Evolutionary conservation across 2,329 filamentous ascomycete genomes (phyloP), one percentile per base, ranked within the genome.

Genomic region (Didymella keratinophila): DNA sequence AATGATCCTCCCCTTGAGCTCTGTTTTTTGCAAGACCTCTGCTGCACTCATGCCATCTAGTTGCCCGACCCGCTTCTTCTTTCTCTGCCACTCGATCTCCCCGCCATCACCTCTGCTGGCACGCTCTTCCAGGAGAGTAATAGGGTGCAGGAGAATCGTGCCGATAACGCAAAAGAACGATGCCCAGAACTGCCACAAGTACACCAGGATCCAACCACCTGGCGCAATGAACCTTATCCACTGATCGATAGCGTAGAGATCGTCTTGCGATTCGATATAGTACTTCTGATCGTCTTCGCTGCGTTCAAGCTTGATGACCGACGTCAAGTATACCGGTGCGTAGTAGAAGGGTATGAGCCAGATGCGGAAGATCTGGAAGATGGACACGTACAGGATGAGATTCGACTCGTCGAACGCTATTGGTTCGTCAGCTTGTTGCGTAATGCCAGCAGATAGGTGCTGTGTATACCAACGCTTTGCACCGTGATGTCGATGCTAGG

Each of bases 211-310:
- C 8, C 86, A 87, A 0, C 88, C 77, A 0, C 85, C 83, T 11
- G 81, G 84, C 10, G 84, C 69, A 18, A 93, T 67, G 71, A 96
- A 95, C 67, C 89, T 88, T 60, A 94, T 79, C 62, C 88, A 89
- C 65, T 96, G 89, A 47, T 87, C 88, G 0, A 87, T 82, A 69
- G 94, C 91, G 71, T 96, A 96, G 8, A 93, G 78, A 71, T 97
- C 92, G 64, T 96, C 88, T 73, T 97, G 93, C 18, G 82, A 84
- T 7, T 81, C 76, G 62, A 96, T 93, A 72, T 88, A 90, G 78
- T 93, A 95, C 57, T 82, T 83, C 21, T 69, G 76, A 36, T 68
- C 61, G 6, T 49, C 49, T n/a, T 61, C 58, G 49, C 81, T 76
- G 16, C 82, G 82, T 2, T 81, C 80, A 16, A 94, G 84, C 37